Evolutionary conservation across 768 basidiomycete genomes (phyloP), one percentile per base, ranked within the genome.

Genomic region (Pleurotus djamor): DNA sequence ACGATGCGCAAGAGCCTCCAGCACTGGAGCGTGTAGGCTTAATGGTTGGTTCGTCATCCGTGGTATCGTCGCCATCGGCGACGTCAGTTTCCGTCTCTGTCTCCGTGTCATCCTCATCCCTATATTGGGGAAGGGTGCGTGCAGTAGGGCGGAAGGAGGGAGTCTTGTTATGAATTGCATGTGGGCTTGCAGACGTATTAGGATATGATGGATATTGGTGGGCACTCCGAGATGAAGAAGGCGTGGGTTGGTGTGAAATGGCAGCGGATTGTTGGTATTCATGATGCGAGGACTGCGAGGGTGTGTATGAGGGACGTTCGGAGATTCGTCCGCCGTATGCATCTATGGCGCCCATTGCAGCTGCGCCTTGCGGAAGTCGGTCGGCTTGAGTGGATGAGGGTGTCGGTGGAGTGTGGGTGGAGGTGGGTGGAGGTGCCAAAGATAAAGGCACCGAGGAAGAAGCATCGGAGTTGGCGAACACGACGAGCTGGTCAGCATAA

Each of bases 401-500:
- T 51, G 65, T 60, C 37, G 63, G 59, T 41, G 70, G 21, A 44
- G 68, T 63, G 35, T 52, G 66, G 9, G 45, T 47, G 45, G 45
- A 4, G 71, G 63, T 9, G 60, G 65, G 59, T 65, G 65, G 4
- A 74, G 65, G 10, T 63, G 63, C 0, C 21, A 69, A 60, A 5
- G 63, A 52, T 1, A 62, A 50, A 6, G 60, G 52, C 41, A 56
- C 41, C 35, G 63, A 49, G n/a, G 64, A n/a, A 28, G 61, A 35
- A 62, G 70, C 34, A 47, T 62, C 58, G 33, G 79, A 70, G 56
- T 78, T 76, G 4, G 87, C 86, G 66, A 89, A 94, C 37, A 85
- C 72, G 55, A 96, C 80, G 55, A 99, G 84, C 64, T 95, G 89
- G 66, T 95, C 92, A 2, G 94, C 94, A 71, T 98, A 99, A 56